Evolutionary conservation across 2,329 filamentous ascomycete genomes (phyloP).

Genomic region (Mariannaea sp.): DNA sequence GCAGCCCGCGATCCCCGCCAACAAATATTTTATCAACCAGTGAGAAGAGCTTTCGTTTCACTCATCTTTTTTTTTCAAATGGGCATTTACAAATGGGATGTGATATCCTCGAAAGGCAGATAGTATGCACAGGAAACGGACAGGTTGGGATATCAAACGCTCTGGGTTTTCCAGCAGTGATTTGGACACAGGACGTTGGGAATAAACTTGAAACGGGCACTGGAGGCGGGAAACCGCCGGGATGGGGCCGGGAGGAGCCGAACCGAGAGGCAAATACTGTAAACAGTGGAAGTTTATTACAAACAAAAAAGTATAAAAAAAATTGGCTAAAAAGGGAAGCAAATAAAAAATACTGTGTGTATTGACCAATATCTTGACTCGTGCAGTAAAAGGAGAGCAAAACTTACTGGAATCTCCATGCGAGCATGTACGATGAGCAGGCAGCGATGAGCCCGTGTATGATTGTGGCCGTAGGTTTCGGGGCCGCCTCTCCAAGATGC

Average conservation of each 20-base stretch:
- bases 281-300: not conserved
- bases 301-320: not conserved
- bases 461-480: not conserved
- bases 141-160: not conserved
- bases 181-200: not conserved
- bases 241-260: conserved; percentile 1
- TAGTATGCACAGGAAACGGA: not conserved
- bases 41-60: not conserved
- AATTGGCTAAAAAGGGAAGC: no score
- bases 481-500: not conserved
- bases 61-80: not conserved
- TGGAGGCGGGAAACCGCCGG: not conserved
- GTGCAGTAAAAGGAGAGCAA: not conserved
- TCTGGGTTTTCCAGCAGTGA: not conserved
- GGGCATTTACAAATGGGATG: not conserved
- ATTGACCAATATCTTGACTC: not conserved
- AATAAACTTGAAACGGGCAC: not conserved
- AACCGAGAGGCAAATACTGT: not conserved
- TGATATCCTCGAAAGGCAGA: not conserved
- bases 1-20: not conserved
- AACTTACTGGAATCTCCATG: not conserved
- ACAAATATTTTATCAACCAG: not conserved
- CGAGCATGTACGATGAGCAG: not conserved
- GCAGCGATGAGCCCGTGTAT: not conserved
- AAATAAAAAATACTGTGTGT: no score